These are phyloP conservation scores for Hygrophorus pudorinus DNA, from an alignment of 768 basidiomycete genomes.

Conservation along the genomic window DNA sequence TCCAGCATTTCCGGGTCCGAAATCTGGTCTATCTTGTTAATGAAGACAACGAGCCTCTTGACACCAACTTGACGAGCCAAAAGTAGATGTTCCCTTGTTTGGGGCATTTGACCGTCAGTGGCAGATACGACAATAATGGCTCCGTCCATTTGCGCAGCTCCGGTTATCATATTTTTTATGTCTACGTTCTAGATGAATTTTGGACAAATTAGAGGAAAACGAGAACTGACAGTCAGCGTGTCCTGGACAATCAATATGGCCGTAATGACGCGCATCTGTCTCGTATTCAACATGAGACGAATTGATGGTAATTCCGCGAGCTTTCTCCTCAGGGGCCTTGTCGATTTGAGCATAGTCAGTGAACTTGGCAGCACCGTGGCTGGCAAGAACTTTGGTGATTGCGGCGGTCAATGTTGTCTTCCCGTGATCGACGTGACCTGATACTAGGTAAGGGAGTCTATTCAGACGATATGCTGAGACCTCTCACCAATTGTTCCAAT, in stretches of 20 bases:
- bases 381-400: conserved; percentile 87
- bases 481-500: conserved; percentile 81
- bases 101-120: conserved; percentile 99
- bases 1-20: conserved; percentile 97
- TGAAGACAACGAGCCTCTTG: conserved; percentile 95
- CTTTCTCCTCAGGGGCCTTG: conserved; percentile 99
- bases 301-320: conserved; percentile 98
- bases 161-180: conserved; percentile 99
- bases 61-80: conserved; percentile 98
- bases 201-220: conserved; percentile 4
- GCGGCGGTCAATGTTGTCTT: conserved; percentile 96
- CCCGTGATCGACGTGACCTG: conserved; percentile 94
- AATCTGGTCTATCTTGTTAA: conserved; percentile 98
- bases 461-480: conserved; percentile 6
- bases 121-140: conserved; percentile 96
- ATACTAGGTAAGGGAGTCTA: conserved; percentile 1
- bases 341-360: conserved; percentile 97
- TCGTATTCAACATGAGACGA: conserved; percentile 99
- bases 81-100: conserved; percentile 96
- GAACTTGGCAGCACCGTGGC: conserved; percentile 70
- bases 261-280: conserved; percentile 82
- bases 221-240: conserved; percentile 78
- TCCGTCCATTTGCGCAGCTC: conserved; percentile 96
- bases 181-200: conserved; percentile 33
- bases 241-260: conserved; percentile 96